Base-by-base conservation (phyloP, 148 eudicot genomes). In the Gaultheria prostrata region DNA sequence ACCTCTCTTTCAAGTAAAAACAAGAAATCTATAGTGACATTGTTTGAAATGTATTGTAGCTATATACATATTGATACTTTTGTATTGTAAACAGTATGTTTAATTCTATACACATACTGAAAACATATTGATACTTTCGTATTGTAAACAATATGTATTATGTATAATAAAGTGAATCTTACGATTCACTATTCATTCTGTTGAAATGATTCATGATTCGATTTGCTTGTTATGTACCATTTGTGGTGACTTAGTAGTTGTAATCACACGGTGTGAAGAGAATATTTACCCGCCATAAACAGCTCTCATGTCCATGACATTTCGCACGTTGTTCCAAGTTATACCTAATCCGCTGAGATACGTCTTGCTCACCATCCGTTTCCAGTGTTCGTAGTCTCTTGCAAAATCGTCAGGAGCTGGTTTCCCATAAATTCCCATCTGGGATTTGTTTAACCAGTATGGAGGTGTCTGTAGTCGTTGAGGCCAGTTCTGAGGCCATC, bases 261-360 rank as follows among this genome's bases (percentile, higher is more conserved):
- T 3, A 26, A 33, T 17, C 20, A n/a, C 71, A 9, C 26, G 71
- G 35, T 13, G 71, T 12, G 71, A 65, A 65, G 71, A 82, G 73
- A 30, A 20, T 74, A 77, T 87, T 87, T 89, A 93, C 97, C 97
- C 97, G 88, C 97, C 97, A 84, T 93, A 93, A 43, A 89, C 77
- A 83, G 97, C 93, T 81, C 85, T 91, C 97, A 92, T 93, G 88
- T 93, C 97, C 97, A 93, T 93, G 82, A 91, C 90, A 85, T 93
- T 93, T 86, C 97, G 89, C 78, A 93, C 90, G 12, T 86, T 82
- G 82, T 90, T 83, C 97, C 94, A 93, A 76, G 82, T 87, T 17
- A 93, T 89, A 84, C 94, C 97, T 87, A 93, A 80, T 50, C 91
- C 94, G 84, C 85, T 85, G 85, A 92, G 15, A 87, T 93, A 93